Base-by-base conservation (phyloP, 805 yeast species). In the Lipomyces oligophaga region DNA sequence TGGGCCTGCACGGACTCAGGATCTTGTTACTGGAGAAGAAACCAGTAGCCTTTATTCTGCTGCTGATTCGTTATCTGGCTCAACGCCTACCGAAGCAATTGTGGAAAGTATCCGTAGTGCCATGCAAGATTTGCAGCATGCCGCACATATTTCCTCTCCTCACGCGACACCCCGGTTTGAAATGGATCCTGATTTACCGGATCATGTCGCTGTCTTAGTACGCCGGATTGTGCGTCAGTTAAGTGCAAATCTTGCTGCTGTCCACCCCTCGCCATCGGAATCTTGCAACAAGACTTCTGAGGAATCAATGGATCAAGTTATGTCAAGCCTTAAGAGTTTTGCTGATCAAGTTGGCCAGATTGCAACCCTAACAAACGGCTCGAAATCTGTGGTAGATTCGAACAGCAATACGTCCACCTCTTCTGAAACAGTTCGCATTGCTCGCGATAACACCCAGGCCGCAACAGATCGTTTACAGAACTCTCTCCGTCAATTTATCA, bases 261-360 rank as follows among this genome's bases (percentile, higher is more conserved):
- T 13, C 11, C 13, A 20, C 10, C 27, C 27, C 10, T 34, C 44
- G 45, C 43, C 44, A 45, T 20, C 10, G n/a, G n/a, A n/a, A n/a
- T n/a, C n/a, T n/a, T n/a, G n/a, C n/a, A n/a, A n/a, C 24, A n/a
- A 43, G 26, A 10, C 37, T 19, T 21, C 43, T 22, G 38, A 42
- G 16, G 48, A 43, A 5, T 27, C 42, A n/a, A 22, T 43, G 24
- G 49, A 48, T 19, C 49, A 45, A 10, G 37, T 49, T 6, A 22
- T 48, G 30, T 15, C 25, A 21, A 39, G 43, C 20, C 39, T 48
- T 34, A 48, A 48, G 35, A 49, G 39, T 19, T 48, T 48, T 26
- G 49, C 45, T 3, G 43, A 37, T 11, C 49, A 48, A 31, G 39
- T 48, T 15, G 45, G 49, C n/a, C 52, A 48, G 21, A 35, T 48